Conservation (phyloP, 2,329 filamentous ascomycete genomes). For the Colletotrichum echinochloae region DNA sequence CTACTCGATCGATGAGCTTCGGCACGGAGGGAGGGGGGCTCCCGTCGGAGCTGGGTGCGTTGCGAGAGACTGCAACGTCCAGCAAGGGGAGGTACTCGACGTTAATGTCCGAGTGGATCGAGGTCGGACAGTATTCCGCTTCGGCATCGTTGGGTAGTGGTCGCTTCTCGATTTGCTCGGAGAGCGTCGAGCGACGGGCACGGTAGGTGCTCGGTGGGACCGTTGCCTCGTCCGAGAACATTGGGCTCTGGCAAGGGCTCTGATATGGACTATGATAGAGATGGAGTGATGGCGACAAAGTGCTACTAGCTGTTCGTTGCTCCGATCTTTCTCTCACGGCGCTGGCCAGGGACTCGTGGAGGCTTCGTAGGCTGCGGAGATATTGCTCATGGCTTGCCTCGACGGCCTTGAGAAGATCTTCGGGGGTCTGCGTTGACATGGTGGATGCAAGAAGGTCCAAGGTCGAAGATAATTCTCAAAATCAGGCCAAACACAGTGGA, state of each 20-base stretch:
- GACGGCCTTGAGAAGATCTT: constrained; percentile 50
- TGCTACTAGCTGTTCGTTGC: constrained; percentile 36
- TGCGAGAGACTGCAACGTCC: constrained; percentile 12
- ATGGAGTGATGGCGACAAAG: constrained; percentile 57
- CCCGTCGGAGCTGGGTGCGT: background rate
- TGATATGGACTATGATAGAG: constrained; percentile 29
- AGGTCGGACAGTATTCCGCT: constrained; percentile 38
- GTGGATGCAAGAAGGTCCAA: background rate
- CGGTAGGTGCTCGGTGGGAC: constrained; percentile 40
- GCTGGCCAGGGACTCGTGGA: constrained; percentile 46
- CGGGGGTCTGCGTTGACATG: constrained; percentile 45
- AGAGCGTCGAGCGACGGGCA: constrained; percentile 47
- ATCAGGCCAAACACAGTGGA: background rate
- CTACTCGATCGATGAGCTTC: constrained; percentile 30
- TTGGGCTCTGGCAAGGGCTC: constrained; percentile 34
- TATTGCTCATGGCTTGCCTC: constrained; percentile 52
- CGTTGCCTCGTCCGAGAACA: constrained; percentile 19
- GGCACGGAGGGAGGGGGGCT: constrained; percentile 16
- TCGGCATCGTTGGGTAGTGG: constrained; percentile 36
- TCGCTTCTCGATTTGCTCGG: constrained; percentile 40
- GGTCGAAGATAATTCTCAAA: background rate
- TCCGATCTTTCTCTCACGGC: constrained; percentile 29
- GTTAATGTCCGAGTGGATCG: constrained; percentile 42
- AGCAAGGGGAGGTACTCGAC: constrained; percentile 41
- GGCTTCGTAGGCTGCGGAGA: constrained; percentile 46